Conservation (phyloP, 179 eudicot genomes). For the Corrigiola litoralis region DNA sequence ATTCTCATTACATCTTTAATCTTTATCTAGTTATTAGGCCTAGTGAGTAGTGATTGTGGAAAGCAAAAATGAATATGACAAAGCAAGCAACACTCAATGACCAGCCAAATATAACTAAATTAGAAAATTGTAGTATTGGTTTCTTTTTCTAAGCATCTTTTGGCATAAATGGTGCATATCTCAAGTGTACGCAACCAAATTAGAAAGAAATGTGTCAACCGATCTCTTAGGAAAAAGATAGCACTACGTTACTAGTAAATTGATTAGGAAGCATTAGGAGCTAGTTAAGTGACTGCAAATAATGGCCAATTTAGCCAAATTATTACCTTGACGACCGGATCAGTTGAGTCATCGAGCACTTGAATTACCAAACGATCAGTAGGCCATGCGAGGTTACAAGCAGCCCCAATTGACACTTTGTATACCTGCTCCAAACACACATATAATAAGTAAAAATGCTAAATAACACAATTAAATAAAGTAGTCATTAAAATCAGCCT, state of each 20-base stretch:
- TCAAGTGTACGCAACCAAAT: not conserved
- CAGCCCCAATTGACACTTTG: slow-evolving; percentile 79
- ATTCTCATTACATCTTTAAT: not conserved
- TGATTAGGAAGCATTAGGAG: not conserved
- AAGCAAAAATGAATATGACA: not conserved
- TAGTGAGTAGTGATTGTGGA: not conserved
- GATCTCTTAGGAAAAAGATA: not conserved
- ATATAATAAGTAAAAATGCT: not conserved
- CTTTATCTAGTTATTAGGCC: not conserved
- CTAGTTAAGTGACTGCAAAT: not conserved
- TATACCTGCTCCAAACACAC: slow-evolving; percentile 52
- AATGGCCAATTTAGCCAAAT: not conserved
- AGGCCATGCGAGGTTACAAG: slow-evolving; percentile 78
- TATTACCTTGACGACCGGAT: slow-evolving; percentile 58
- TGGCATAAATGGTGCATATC: not conserved
- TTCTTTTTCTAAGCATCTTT: not conserved
- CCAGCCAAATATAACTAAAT: not conserved
- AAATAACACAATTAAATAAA: not conserved
- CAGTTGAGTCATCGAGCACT: slow-evolving; percentile 84
- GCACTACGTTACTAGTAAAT: not conserved
- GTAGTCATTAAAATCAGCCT: not conserved
- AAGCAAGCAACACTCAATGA: not conserved
- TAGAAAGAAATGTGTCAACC: slow-evolving; percentile 6
- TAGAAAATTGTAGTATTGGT: not conserved
- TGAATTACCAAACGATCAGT: slow-evolving; percentile 70